These are phyloP conservation scores for Citrus glauca DNA, from an alignment of 345 rosid species.

Conservation along the genomic window DNA sequence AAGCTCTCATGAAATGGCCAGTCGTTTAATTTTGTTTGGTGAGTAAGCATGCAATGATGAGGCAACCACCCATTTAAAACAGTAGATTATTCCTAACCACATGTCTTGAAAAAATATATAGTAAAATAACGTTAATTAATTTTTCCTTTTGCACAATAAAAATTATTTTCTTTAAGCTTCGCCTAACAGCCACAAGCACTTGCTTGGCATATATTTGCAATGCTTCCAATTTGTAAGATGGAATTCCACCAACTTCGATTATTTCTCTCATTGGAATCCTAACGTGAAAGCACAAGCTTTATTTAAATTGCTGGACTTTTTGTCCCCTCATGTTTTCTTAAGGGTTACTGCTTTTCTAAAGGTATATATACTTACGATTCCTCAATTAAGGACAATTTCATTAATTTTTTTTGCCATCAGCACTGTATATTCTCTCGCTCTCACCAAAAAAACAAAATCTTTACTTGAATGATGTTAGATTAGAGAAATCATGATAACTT, in stretches of 20 bases:
- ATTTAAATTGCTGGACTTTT: constrained; percentile 4
- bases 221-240: constrained; percentile 23
- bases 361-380: neutral
- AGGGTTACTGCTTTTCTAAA: neutral
- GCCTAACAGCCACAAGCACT: neutral
- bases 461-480: no score
- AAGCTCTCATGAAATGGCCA: neutral
- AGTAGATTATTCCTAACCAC: neutral
- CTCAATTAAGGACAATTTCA: neutral
- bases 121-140: neutral
- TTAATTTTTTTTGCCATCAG: neutral
- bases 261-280: constrained; percentile 25
- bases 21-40: neutral
- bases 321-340: constrained; percentile 6
- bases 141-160: neutral
- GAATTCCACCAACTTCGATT: constrained; percentile 26
- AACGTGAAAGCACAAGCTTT: constrained; percentile 31
- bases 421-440: no score
- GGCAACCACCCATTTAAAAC: neutral
- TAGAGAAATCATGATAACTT: no score
- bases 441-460: no score
- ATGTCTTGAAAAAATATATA: neutral
- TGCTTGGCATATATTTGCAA: neutral
- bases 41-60: neutral
- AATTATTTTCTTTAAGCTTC: neutral